Conservation (phyloP, 768 basidiomycete genomes). For the Clavulina sp. region DNA sequence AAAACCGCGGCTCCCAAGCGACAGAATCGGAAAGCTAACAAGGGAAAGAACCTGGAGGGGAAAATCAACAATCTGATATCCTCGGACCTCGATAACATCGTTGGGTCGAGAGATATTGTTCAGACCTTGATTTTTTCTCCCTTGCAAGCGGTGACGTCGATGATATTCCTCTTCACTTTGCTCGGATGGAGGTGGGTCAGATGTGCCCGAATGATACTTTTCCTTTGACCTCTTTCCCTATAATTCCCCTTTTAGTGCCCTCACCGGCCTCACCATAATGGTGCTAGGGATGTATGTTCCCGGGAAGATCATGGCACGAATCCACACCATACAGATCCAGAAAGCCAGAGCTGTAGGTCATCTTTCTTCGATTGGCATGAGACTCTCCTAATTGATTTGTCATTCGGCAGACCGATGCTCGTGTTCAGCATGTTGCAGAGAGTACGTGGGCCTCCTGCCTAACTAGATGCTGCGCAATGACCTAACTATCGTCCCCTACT, state of each 20-base stretch:
- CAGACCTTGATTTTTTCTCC: conserved; percentile 23
- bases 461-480: neutral
- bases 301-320: too few relatives aligned
- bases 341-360: neutral
- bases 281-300: too few relatives aligned
- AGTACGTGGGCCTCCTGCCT: conserved; percentile 22
- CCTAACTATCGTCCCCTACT: neutral
- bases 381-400: neutral
- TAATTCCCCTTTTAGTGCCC: conserved; percentile 22
- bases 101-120: conserved; percentile 20
- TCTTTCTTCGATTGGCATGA: neutral
- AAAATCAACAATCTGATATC: conserved; percentile 64
- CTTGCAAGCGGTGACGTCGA: conserved; percentile 24
- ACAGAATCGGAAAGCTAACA: too few relatives aligned
- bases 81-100: conserved; percentile 33
- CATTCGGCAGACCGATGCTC: conserved; percentile 29
- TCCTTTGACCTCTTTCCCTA: neutral
- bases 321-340: neutral
- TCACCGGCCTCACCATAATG: conserved; percentile 39
- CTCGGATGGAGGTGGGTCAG: conserved; percentile 30
- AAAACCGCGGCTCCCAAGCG: too few relatives aligned
- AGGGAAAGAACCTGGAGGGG: conserved; percentile 45
- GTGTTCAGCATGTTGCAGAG: conserved; percentile 45
- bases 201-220: neutral
- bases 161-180: conserved; percentile 27